phyloP scores from a whole-genome alignment of 257 asterid genomes.

The Penstemon davidsonii region DNA sequence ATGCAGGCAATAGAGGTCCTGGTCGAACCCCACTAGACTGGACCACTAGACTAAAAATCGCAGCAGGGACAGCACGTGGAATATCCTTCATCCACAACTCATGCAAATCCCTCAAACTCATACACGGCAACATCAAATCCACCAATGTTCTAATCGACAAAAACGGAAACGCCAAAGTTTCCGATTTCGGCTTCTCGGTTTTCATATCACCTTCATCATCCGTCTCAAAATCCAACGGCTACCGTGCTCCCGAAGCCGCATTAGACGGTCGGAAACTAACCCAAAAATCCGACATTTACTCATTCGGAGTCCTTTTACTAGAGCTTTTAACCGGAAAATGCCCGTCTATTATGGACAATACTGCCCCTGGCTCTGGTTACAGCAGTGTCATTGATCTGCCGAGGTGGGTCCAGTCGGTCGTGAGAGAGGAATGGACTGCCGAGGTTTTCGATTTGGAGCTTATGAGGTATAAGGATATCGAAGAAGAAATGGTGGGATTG shows the following conservation, averaged over 20 bases:
- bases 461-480: constrained; percentile 91
- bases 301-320: constrained; percentile 80
- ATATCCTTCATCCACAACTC: constrained; percentile 68
- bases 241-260: constrained; percentile 75
- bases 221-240: constrained; percentile 62
- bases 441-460: constrained; percentile 97
- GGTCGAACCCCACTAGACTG: constrained; percentile 96
- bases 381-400: constrained; percentile 75
- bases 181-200: constrained; percentile 78
- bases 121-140: constrained; percentile 91
- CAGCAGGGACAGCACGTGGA: constrained; percentile 84
- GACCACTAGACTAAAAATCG: constrained; percentile 77
- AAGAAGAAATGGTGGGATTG: constrained; percentile 95
- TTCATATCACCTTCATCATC: constrained; percentile 57
- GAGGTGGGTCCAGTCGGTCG: constrained; percentile 97
- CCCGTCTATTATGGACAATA: constrained; percentile 56
- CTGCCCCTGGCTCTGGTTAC: constrained; percentile 47
- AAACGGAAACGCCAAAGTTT: constrained; percentile 56
- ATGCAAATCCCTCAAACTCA: constrained; percentile 61
- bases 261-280: constrained; percentile 61
- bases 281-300: constrained; percentile 72
- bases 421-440: constrained; percentile 98
- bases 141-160: constrained; percentile 79
- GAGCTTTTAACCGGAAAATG: constrained; percentile 89
- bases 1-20: constrained; percentile 87